Evolutionary conservation across 495 filamentous ascomycete species (phyloP).

Genomic region (Penicillium angulare): DNA sequence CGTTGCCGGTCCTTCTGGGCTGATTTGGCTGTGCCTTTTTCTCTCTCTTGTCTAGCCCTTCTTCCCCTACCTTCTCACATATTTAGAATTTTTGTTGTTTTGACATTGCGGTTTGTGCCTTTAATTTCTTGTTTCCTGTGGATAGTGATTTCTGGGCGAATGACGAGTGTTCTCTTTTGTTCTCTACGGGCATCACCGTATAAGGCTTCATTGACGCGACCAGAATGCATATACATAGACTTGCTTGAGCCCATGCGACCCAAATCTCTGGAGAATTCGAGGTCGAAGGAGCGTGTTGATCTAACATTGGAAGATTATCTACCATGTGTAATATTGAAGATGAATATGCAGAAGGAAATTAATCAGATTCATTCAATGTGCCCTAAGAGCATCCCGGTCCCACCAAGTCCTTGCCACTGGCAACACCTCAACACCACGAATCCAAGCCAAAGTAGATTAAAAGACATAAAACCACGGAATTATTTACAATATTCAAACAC

Average conservation of each 20-base stretch:
- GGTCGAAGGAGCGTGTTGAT: too few species aligned
- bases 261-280: too few species aligned
- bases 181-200: background rate
- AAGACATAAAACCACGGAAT: too few species aligned
- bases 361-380: too few species aligned
- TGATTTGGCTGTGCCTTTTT: background rate
- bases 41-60: background rate
- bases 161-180: background rate
- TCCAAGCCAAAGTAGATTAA: too few species aligned
- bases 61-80: conserved; percentile 7
- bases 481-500: conserved; percentile 18
- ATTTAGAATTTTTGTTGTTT: conserved; percentile 17
- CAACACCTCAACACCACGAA: conserved; percentile 4
- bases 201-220: background rate
- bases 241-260: background rate
- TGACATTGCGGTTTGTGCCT: background rate
- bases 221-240: conserved; percentile 11
- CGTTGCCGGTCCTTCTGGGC: background rate
- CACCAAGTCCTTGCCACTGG: too few species aligned
- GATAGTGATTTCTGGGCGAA: conserved; percentile 9
- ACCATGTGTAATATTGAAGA: too few species aligned
- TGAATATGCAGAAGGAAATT: too few species aligned
- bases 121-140: conserved; percentile 9
- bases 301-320: too few species aligned
- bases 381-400: too few species aligned